Percentiles rank a stretch among this genome's conserved stretches.
Evolutionary conservation across 352 stramenopile species (phyloP).

Genomic region (Phytophthora foliorum): DNA sequence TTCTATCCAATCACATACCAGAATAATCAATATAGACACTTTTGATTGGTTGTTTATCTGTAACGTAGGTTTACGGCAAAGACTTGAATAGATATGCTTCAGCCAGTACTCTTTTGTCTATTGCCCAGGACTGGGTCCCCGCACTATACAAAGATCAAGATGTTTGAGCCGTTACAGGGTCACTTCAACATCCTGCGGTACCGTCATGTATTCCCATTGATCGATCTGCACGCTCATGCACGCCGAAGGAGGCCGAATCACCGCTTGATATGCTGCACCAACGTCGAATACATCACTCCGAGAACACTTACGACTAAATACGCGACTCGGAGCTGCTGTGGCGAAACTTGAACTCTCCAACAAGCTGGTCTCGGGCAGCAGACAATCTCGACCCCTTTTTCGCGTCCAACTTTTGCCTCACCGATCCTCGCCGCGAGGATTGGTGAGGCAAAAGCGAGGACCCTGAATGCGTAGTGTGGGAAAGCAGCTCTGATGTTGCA

Average conservation of each 20-base stretch:
- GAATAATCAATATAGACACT: too few species aligned
- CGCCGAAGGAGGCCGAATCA: neutral
- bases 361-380: constrained; percentile 11
- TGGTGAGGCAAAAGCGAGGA: neutral
- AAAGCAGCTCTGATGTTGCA: too few species aligned
- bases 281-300: neutral
- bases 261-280: neutral
- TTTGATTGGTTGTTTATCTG: neutral
- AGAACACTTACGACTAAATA: neutral
- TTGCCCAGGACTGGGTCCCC: constrained; percentile 1
- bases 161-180: constrained; percentile 22
- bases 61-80: too few species aligned
- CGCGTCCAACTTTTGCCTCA: neutral
- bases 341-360: neutral
- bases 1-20: too few species aligned
- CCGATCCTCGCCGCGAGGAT: constrained; percentile 23
- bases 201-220: neutral
- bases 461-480: too few species aligned
- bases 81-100: too few species aligned
- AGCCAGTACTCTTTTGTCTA: neutral
- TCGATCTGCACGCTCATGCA: neutral
- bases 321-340: neutral
- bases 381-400: constrained; percentile 27
- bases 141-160: constrained; percentile 24
- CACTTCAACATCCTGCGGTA: constrained; percentile 28